phyloP scores from a whole-genome alignment of 2,329 filamentous ascomycete genomes.

The Eutypa lata region DNA sequence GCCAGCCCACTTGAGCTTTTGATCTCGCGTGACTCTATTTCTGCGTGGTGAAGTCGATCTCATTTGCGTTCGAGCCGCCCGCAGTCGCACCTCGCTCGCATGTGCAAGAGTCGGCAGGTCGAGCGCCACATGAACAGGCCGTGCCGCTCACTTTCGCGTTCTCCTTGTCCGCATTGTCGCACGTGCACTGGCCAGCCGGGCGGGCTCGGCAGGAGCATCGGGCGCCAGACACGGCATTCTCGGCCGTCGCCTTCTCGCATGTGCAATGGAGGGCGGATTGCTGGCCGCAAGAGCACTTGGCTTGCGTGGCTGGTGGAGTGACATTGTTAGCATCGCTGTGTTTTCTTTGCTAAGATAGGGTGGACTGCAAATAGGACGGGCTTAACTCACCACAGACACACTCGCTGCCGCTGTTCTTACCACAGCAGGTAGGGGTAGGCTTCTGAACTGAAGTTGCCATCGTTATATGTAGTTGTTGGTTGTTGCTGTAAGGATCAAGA shows the following conservation, averaged over 20 bases:
- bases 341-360: too few relatives aligned
- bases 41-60: conserved; percentile 85
- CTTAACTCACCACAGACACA: conserved; percentile 59
- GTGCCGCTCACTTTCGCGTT: conserved; percentile 61
- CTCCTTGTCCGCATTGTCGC: conserved; percentile 67
- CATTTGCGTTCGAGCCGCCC: conserved; percentile 57
- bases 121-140: conserved; percentile 74
- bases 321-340: too few relatives aligned
- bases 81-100: conserved; percentile 72
- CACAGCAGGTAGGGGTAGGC: conserved; percentile 52
- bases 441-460: conserved; percentile 32
- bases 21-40: conserved; percentile 31
- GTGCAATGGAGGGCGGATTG: conserved; percentile 82
- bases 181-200: conserved; percentile 77
- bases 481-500: not conserved
- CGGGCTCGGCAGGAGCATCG: conserved; percentile 83
- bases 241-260: conserved; percentile 70
- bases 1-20: not conserved
- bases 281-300: conserved; percentile 86
- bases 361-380: too few relatives aligned
- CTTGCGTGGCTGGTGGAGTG: conserved; percentile 52
- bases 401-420: conserved; percentile 44
- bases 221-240: conserved; percentile 72
- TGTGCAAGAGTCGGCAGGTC: conserved; percentile 72
- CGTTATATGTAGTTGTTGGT: conserved; percentile 13